phyloP scores from a whole-genome alignment of 75 land plant genomes.

The Chamaecyparis obtusa region DNA sequence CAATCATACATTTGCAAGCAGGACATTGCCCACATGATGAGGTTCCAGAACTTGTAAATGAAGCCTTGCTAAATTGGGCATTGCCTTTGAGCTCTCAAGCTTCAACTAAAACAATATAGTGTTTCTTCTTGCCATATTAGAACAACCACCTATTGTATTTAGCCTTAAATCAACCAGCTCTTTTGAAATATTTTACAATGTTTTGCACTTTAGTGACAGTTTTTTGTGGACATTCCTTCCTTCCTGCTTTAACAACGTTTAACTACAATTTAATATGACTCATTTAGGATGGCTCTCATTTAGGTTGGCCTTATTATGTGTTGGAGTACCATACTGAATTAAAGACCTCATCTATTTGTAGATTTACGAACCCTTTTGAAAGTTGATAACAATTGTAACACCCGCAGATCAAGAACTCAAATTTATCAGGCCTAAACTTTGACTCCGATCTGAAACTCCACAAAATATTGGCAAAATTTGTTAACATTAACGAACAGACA shows the following conservation, averaged over 20 bases:
- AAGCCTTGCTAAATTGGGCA: constrained; percentile 75
- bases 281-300: background rate
- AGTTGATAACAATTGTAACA: no score
- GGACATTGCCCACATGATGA: constrained; percentile 99
- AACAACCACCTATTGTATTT: background rate
- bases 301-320: background rate
- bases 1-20: constrained; percentile 77
- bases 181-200: background rate
- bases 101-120: constrained; percentile 1
- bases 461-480: no score
- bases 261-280: background rate
- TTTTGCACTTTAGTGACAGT: no score
- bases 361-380: no score
- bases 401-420: no score
- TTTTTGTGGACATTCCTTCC: background rate
- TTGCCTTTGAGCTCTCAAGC: constrained; percentile 29
- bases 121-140: background rate
- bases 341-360: no score
- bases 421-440: no score
- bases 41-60: constrained; percentile 83
- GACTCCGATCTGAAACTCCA: no score
- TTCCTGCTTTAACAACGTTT: background rate
- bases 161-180: background rate
- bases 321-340: no score
- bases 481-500: no score